Base-by-base conservation (phyloP, 1,284 basidiomycete species). In the Singerocomus inundabilis region DNA sequence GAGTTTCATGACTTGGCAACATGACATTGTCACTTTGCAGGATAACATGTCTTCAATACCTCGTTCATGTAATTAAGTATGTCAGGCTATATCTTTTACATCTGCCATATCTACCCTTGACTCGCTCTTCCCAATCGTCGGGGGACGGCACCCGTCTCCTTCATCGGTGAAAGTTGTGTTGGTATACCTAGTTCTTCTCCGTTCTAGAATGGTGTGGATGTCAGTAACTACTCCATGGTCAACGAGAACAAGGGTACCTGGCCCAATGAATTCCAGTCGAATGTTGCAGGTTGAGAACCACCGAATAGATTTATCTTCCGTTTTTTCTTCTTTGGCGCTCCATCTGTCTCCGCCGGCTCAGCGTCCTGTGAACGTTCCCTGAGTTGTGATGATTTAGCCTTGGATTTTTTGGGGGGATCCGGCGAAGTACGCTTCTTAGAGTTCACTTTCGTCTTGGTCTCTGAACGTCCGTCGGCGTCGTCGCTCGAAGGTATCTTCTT, bases 1-100 rank as follows among this genome's bases (percentile, higher is more conserved):
- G 85, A 85, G 85, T 88, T 88, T 88, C 85, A 88, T 88, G 82
- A 74, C 73, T 78, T 68, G 85, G 85, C 81, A 55, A 87, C 76
- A 86, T 26, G 30, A 21, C 21, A 21, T 21, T 21, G 21, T 21
- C 21, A 21, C 21, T 21, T 2, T 21, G 21, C 21, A 21, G 21
- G 21, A 21, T 21, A 21, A 4, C 21, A 21, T 21, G 16, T 31
- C 13, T 28, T 26, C 10, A 38, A 39, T 24, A 33, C 29, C 18
- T 44, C 18, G 8, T 48, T 25, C 18, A 45, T 47, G n/a, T 24
- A 21, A 21, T 21, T 4, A 21, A 34, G 15, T 26, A 47, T 45
- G 43, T 36, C 12, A 28, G 15, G 9, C n/a, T 36, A 44, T 35
- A 45, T 37, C 9, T 31, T 26, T 31, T 33, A 36, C n/a, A 32